Base-by-base conservation (phyloP, 1,139 yeast genomes). In the Blastobotrys malaysiensis region DNA sequence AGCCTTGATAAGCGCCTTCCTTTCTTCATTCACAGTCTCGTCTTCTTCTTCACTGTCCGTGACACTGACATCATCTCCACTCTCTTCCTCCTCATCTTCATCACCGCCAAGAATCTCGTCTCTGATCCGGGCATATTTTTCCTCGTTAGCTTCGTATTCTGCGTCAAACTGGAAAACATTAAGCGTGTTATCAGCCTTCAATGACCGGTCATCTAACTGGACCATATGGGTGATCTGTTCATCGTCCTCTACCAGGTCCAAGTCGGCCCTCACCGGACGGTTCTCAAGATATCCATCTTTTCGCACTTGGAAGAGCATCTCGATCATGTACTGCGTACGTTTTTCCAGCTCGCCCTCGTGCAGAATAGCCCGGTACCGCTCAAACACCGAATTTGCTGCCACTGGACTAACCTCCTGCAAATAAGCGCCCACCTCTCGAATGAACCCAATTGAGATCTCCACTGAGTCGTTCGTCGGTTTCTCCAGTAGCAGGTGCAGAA, bases 201-300 rank as follows among this genome's bases (percentile, higher is more conserved):
- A 63, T 18, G 63, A 62, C 20, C 70, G 69, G 53, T 77, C 82
- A 55, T 80, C 84, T 26, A 89, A 67, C 45, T 80, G 80, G 14
- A 86, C 67, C 48, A 77, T 71, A 66, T 88, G 95, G 0, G 83
- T 77, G 9, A 76, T 71, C 53, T 77, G 79, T 52, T 85, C 90
- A 1, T 82, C 85, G 16, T 81, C 85, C 31, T 82, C 87, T 0
- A 86, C 86, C 52, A 86, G 66, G 68, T 84, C 88, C 53, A 84
- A 68, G 11, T 72, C 78, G 39, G 70, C 69, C 1, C 72, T 73
- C 2, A 83, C 63, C 0, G 69, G 58, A 1, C 80, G 79, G 54
- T 69, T 69, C 18, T 74, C 73, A 45, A 66, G 67, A 63, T 79
- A 84, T 7, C 78, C 77, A 22, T 73, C 73, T 60, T 81, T 76